Percentiles rank a stretch among this genome's conserved stretches.
Conservation (phyloP, 2,329 filamentous ascomycete genomes). For the Blastomyces gilchristii region DNA sequence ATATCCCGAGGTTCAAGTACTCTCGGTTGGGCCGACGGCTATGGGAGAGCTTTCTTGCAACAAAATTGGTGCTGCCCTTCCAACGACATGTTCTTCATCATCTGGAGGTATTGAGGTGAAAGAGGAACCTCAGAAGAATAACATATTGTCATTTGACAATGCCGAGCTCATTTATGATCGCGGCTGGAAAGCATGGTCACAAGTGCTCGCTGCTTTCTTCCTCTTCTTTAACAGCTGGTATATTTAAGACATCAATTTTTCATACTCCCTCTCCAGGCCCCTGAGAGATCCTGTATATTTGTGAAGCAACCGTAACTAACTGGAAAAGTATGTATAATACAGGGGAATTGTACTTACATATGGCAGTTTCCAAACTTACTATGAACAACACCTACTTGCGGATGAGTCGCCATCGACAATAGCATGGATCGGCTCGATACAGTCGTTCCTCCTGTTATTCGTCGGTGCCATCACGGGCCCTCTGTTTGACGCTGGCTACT, state of each 20-base stretch:
- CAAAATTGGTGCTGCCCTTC: not conserved
- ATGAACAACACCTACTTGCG: constrained; percentile 36
- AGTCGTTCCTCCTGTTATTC: constrained; percentile 44
- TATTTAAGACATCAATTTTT: not conserved
- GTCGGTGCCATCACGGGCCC: constrained; percentile 44
- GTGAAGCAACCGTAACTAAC: not conserved
- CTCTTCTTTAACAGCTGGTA: constrained; percentile 43
- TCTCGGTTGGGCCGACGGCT: not conserved
- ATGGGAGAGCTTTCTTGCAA: not conserved
- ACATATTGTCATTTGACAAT: constrained; percentile 11
- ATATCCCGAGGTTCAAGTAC: not conserved
- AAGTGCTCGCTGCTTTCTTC: constrained; percentile 38
- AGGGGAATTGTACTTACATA: constrained; percentile 45
- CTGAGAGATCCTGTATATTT: not conserved
- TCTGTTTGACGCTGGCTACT: constrained; percentile 44
- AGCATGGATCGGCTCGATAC: constrained; percentile 45
- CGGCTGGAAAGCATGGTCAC: constrained; percentile 33
- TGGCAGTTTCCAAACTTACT: constrained; percentile 46
- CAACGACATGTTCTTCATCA: constrained; percentile 2
- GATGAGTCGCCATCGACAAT: constrained; percentile 38
- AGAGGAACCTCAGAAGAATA: constrained; percentile 6
- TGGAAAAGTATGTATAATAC: not conserved
- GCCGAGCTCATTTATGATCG: constrained; percentile 12
- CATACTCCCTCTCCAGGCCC: not conserved
- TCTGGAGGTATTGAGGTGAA: constrained; percentile 5